Conservation (phyloP, 2,329 filamentous ascomycete species). For the Trichoderma cornu-damae region DNA sequence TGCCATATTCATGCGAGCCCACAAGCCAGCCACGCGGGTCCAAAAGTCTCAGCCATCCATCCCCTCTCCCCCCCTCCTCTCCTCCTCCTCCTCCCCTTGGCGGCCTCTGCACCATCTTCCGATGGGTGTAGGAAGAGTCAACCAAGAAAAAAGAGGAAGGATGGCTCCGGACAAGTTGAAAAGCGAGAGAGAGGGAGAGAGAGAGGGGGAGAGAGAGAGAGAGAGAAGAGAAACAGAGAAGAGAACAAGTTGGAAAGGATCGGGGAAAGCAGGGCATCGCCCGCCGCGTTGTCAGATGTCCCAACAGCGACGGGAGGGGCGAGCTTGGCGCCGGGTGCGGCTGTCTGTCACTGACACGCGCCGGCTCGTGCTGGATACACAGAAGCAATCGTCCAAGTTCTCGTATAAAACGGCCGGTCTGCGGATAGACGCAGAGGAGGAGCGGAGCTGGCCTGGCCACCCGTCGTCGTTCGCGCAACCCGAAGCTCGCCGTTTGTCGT, state of each 20-base stretch:
- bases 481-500: neutral
- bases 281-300: neutral
- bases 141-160: neutral
- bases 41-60: slow-evolving; percentile 6
- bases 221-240: no score
- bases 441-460: slow-evolving; percentile 1
- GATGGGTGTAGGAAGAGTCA: neutral
- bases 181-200: no score
- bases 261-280: neutral
- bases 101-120: slow-evolving; percentile 1
- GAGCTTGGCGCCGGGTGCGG: slow-evolving; percentile 8
- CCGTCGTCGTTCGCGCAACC: neutral
- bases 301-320: neutral
- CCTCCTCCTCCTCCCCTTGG: neutral
- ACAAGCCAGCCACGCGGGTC: slow-evolving; percentile 9
- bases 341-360: slow-evolving; percentile 13
- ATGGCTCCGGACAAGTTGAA: neutral
- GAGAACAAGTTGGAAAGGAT: no score
- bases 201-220: no score
- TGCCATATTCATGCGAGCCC: slow-evolving; percentile 7
- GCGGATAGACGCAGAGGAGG: slow-evolving; percentile 5
- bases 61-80: neutral
- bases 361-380: slow-evolving; percentile 5
- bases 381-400: slow-evolving; percentile 2
- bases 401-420: slow-evolving; percentile 8